Conservation (phyloP, 306 rosid species). For the Medicago truncatula region MtrunA17r5.0-ANR NC_053049.1:5124001-5124500, state of each 20-base stretch:
- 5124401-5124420: neutral
- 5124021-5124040: conserved; percentile 19
- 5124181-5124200: conserved; percentile 29
- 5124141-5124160: conserved; percentile 88
- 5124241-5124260: conserved; percentile 10
- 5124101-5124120: conserved; percentile 74
- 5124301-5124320: conserved; percentile 29
- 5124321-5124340: conserved; percentile 22
- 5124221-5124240: conserved; percentile 13
- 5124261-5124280: conserved; percentile 26
- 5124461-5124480: conserved; percentile 5
- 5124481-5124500: neutral
- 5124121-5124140: conserved; percentile 77
- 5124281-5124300: conserved; percentile 20
- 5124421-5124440: neutral
- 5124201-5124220: conserved; percentile 30
- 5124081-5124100: conserved; percentile 65
- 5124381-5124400: conserved; percentile 28
- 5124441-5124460: conserved; percentile 13
- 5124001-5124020: conserved; percentile 22
- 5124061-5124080: conserved; percentile 23
- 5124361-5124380: conserved; percentile 26
- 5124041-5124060: neutral
- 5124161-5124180: conserved; percentile 57
- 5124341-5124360: conserved; percentile 13